Conservation (phyloP, 2,329 filamentous ascomycete species). For the Monosporascus sp. region DNA sequence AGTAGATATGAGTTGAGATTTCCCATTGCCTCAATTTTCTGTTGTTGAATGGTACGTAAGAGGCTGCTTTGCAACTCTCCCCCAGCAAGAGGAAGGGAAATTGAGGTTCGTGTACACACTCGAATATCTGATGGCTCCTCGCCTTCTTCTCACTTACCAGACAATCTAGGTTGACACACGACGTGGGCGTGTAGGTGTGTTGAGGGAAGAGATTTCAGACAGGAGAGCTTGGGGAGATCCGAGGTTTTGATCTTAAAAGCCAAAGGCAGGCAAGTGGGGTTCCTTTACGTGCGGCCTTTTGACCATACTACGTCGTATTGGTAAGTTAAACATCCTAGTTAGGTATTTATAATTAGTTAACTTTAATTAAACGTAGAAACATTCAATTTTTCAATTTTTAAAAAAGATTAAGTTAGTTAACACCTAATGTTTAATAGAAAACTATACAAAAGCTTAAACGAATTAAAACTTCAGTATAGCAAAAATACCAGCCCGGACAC, state of each 20-base stretch:
- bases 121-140: no score
- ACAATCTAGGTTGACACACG: not conserved
- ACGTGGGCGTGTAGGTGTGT: not conserved
- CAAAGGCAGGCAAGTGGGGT: not conserved
- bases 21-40: not conserved
- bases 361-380: no score
- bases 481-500: no score
- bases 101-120: not conserved
- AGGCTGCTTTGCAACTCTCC: no score
- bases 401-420: no score
- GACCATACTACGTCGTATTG: no score
- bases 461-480: no score
- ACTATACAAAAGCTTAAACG: no score
- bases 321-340: no score
- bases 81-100: not conserved
- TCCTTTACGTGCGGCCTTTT: not conserved
- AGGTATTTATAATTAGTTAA: no score
- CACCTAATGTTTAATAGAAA: no score
- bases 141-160: not conserved
- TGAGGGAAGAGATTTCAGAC: not conserved
- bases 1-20: not conserved
- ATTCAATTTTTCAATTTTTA: no score
- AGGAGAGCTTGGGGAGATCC: not conserved
- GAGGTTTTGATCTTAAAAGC: not conserved
- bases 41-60: not conserved